phyloP scores from a whole-genome alignment of 1,139 yeast genomes.

The Saccharomycopsis crataegensis region DNA sequence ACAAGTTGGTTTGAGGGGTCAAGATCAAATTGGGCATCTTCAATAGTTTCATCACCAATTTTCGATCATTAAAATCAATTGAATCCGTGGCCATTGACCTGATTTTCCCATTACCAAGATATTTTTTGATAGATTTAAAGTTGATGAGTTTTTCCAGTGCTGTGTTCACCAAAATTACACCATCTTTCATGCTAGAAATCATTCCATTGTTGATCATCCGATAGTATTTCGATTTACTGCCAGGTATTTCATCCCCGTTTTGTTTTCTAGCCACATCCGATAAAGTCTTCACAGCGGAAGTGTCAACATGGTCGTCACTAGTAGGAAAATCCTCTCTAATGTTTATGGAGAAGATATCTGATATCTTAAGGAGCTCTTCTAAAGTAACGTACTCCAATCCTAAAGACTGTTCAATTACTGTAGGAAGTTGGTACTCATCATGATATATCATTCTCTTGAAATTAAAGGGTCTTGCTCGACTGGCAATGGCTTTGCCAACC shows the following conservation, averaged over 20 bases:
- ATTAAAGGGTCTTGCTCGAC: conserved; percentile 56
- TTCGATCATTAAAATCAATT: conserved; percentile 4
- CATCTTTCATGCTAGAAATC: conserved; percentile 9
- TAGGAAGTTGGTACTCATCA: conserved; percentile 46
- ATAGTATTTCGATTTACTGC: background rate
- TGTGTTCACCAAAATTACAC: conserved; percentile 35
- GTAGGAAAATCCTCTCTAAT: conserved; percentile 22
- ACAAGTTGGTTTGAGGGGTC: conserved; percentile 3
- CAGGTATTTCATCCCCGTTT: background rate
- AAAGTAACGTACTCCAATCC: conserved; percentile 39
- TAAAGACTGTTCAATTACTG: conserved; percentile 48
- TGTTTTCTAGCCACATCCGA: background rate
- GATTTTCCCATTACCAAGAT: conserved; percentile 5
- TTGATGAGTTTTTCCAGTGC: conserved; percentile 38
- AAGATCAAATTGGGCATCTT: conserved; percentile 5
- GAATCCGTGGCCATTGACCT: conserved; percentile 11
- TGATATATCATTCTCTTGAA: conserved; percentile 51
- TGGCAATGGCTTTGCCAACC: conserved; percentile 60
- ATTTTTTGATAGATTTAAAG: conserved; percentile 2
- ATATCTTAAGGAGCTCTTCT: conserved; percentile 44
- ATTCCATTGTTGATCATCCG: conserved; percentile 24
- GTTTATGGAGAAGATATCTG: conserved; percentile 55
- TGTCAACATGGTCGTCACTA: background rate
- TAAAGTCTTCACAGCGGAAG: background rate
- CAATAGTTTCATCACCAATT: background rate